Evolutionary conservation across 768 basidiomycete genomes (phyloP).

Genomic region (Favolaschia claudopus): DNA sequence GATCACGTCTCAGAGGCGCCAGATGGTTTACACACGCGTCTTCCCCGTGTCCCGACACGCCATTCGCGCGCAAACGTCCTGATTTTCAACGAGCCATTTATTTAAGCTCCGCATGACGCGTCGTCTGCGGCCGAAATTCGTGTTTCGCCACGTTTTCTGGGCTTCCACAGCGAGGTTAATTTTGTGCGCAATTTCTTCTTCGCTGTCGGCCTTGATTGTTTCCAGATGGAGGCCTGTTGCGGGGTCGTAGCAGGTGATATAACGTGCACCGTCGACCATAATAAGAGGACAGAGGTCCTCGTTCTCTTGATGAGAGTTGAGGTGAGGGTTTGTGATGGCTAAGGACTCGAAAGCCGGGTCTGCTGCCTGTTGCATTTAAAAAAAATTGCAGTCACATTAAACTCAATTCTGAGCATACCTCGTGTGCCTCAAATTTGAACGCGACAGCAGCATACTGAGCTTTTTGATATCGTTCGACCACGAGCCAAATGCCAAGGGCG

Average conservation of each 20-base stretch:
- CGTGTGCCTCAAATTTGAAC: constrained; percentile 66
- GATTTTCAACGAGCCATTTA: constrained; percentile 93
- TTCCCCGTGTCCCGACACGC: constrained; percentile 96
- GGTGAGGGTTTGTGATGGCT: constrained; percentile 62
- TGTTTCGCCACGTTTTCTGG: constrained; percentile 76
- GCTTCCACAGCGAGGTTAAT: constrained; percentile 71
- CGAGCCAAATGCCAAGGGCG: constrained; percentile 81
- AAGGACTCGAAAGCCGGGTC: constrained; percentile 64
- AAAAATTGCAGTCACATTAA: constrained; percentile 1
- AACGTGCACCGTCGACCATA: constrained; percentile 57
- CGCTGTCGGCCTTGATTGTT: constrained; percentile 79
- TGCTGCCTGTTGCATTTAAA: constrained; percentile 53
- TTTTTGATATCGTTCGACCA: constrained; percentile 77
- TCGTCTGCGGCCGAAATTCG: constrained; percentile 80
- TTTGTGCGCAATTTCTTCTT: constrained; percentile 74
- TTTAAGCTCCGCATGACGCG: constrained; percentile 86
- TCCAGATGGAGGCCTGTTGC: constrained; percentile 84
- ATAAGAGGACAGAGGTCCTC: constrained; percentile 60
- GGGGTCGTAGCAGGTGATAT: constrained; percentile 93
- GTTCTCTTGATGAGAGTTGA: constrained; percentile 70
- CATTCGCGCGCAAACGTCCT: constrained; percentile 84
- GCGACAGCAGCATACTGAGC: constrained; percentile 76
- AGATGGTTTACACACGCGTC: constrained; percentile 87
- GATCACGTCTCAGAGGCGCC: no score
- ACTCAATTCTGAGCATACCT: no score